Percentiles rank a stretch among this genome's conserved stretches.
Evolutionary conservation across 176 grass and related monocot species (phyloP).

Genomic region (Typha latifolia): DNA sequence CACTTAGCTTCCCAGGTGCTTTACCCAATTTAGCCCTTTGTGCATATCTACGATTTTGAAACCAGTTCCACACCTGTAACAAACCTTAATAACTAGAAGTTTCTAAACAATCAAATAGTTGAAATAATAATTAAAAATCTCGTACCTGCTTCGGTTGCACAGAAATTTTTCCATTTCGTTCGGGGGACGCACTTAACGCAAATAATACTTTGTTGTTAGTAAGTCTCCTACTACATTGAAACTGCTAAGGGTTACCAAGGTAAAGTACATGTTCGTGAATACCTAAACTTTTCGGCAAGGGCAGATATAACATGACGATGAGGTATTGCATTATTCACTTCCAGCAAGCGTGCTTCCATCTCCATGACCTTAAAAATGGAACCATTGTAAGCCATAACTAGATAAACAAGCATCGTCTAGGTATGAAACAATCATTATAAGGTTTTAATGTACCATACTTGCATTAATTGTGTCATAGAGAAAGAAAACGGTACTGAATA

Average conservation of each 20-base stretch:
- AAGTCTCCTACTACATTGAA: not conserved
- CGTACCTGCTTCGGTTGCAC: constrained; percentile 84
- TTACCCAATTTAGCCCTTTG: constrained; percentile 60
- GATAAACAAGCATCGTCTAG: too few relatives aligned
- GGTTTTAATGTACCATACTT: not conserved
- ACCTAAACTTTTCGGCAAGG: constrained; percentile 86
- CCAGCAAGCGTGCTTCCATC: constrained; percentile 77
- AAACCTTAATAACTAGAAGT: not conserved
- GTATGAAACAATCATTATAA: not conserved
- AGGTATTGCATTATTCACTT: constrained; percentile 70
- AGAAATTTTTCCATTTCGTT: constrained; percentile 52
- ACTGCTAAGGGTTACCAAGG: not conserved
- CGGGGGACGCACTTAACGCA: constrained; percentile 41
- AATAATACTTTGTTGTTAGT: constrained; percentile 13
- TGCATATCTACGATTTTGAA: constrained; percentile 95
- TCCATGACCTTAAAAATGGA: constrained; percentile 39
- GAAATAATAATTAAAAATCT: not conserved
- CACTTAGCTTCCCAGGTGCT: constrained; percentile 24
- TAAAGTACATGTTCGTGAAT: constrained; percentile 6
- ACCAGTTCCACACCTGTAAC: constrained; percentile 97
- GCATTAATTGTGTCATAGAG: not conserved
- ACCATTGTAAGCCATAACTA: too few relatives aligned
- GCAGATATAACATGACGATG: constrained; percentile 38
- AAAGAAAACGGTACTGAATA: not conserved
- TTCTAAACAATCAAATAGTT: not conserved